Conservation (phyloP, 2,329 filamentous ascomycete genomes). For the Claviceps maximensis region DNA sequence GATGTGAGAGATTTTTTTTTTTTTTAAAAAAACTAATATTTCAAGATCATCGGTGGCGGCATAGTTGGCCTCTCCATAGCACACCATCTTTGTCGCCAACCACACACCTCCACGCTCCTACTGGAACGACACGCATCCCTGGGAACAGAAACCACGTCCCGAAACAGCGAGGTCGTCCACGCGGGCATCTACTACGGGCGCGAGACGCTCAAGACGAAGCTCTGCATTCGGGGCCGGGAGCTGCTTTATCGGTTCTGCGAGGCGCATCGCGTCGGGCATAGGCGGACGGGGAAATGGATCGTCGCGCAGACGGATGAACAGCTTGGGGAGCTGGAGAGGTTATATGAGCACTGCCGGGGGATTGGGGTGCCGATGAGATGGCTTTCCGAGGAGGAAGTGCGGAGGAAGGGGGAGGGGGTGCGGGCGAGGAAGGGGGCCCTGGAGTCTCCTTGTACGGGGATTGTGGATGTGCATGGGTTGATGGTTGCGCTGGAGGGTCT, state of each 20-base stretch:
- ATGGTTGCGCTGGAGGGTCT: conserved; percentile 71
- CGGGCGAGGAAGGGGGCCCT: conserved; percentile 58
- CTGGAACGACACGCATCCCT: conserved; percentile 65
- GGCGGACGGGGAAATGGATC: conserved; percentile 82
- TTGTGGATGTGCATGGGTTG: conserved; percentile 73
- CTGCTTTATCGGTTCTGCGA: conserved; percentile 70
- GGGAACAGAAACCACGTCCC: conserved; percentile 76
- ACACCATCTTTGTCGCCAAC: conserved; percentile 52
- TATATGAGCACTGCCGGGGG: conserved; percentile 31
- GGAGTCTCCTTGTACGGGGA: conserved; percentile 78
- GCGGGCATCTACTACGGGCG: conserved; percentile 83
- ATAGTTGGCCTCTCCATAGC: conserved; percentile 73
- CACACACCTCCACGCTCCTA: conserved; percentile 54
- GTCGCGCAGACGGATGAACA: conserved; percentile 71
- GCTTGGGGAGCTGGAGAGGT: conserved; percentile 42
- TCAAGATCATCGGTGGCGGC: conserved; percentile 43
- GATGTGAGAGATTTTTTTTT: too few relatives aligned
- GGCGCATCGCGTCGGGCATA: conserved; percentile 52
- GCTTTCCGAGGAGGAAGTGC: conserved; percentile 49
- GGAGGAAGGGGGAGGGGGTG: conserved; percentile 59
- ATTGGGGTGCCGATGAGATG: conserved; percentile 59
- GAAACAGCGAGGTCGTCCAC: conserved; percentile 94
- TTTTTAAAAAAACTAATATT: background rate
- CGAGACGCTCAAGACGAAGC: conserved; percentile 61
- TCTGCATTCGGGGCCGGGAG: conserved; percentile 67